These are phyloP conservation scores for Leucogyrophana mollusca DNA, from an alignment of 768 basidiomycete genomes.

Conservation along the genomic window DNA sequence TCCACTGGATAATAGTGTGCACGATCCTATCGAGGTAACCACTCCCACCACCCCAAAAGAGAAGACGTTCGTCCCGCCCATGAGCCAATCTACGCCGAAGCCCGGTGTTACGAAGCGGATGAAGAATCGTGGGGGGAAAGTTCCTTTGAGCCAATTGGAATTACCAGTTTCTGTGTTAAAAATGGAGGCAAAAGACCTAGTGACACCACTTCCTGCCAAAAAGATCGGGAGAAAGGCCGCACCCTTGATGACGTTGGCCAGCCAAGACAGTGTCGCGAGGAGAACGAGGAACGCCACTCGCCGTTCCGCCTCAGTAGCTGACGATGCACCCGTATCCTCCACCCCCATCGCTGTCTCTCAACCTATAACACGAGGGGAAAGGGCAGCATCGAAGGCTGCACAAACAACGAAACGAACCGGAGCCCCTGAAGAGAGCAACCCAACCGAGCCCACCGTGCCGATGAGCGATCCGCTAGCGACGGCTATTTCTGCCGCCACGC, in stretches of 20 bases:
- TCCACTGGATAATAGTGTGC: constrained; percentile 4
- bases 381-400: too few species aligned
- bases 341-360: neutral
- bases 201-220: constrained; percentile 20
- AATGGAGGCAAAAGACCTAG: constrained; percentile 15
- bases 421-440: too few species aligned
- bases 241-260: constrained; percentile 10
- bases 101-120: constrained; percentile 39
- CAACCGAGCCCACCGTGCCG: neutral
- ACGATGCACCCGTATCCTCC: constrained; percentile 5
- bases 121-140: constrained; percentile 39
- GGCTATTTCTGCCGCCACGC: neutral
- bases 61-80: constrained; percentile 1
- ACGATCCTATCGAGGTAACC: constrained; percentile 31
- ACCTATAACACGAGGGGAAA: too few species aligned
- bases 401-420: too few species aligned
- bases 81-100: constrained; percentile 21
- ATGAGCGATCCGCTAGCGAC: too few species aligned
- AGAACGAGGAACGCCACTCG: constrained; percentile 18
- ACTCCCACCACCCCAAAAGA: constrained; percentile 4
- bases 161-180: constrained; percentile 18
- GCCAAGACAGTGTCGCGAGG: constrained; percentile 20
- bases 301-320: constrained; percentile 12
- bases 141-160: constrained; percentile 23
- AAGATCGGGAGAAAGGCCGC: constrained; percentile 13